phyloP scores from a whole-genome alignment of 2,329 filamentous ascomycete species.

The Penicillium capsulatum region DNA sequence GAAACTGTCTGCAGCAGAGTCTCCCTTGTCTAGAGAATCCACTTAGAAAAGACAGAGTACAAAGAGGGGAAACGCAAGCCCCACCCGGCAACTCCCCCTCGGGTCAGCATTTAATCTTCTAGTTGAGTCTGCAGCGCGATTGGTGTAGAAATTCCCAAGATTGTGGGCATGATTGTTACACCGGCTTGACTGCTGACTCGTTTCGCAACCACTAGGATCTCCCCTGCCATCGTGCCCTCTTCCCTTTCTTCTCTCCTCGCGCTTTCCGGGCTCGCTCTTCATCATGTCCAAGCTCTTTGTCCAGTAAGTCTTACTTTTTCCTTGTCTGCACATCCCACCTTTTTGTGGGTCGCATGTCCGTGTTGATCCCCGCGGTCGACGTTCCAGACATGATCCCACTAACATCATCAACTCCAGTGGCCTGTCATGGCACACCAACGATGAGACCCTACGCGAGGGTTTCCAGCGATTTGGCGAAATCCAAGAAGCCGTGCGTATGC shows the following conservation, averaged over 20 bases:
- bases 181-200: conserved; percentile 23
- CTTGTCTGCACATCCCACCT: conserved; percentile 4
- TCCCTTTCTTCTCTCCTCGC: conserved; percentile 5
- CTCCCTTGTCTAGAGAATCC: too few relatives aligned
- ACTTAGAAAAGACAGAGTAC: too few relatives aligned
- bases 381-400: conserved; percentile 1
- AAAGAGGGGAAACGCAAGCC: conserved; percentile 9
- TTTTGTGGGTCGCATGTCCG: conserved; percentile 3
- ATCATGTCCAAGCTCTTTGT: conserved; percentile 91
- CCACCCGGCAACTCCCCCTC: not conserved
- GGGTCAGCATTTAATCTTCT: conserved; percentile 19
- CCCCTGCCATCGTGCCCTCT: conserved; percentile 8
- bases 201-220: conserved; percentile 24
- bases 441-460: conserved; percentile 77
- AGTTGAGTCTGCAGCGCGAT: conserved; percentile 9
- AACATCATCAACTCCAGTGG: conserved; percentile 56
- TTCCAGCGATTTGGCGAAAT: conserved; percentile 89
- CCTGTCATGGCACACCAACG: conserved; percentile 97
- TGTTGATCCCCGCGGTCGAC: conserved; percentile 12
- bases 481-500: conserved; percentile 82
- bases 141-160: conserved; percentile 11
- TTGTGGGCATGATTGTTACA: conserved; percentile 25
- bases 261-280: conserved; percentile 1
- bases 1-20: too few relatives aligned
- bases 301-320: conserved; percentile 59